Evolutionary conservation across 2,329 filamentous ascomycete species (phyloP).

Genomic region (Sarocladiaceae sp.): DNA sequence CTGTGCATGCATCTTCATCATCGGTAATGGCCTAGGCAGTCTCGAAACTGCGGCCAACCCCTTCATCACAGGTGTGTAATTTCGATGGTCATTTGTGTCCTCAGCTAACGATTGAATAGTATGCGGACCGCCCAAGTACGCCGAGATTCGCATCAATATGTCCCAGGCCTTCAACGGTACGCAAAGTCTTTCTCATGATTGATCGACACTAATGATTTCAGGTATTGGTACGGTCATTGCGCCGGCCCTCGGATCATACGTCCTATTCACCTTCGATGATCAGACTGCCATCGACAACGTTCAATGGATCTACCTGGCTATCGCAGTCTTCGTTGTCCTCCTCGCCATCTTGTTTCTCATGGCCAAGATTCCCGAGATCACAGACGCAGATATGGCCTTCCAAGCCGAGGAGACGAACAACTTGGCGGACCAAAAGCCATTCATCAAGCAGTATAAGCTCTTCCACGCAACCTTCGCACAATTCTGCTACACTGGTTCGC

Average conservation of each 20-base stretch:
- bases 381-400: conserved; percentile 41
- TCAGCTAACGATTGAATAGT: conserved; percentile 18
- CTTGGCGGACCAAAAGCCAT: conserved; percentile 54
- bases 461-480: conserved; percentile 74
- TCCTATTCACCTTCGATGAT: conserved; percentile 64
- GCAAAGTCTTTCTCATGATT: conserved; percentile 22
- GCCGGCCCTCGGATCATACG: conserved; percentile 67
- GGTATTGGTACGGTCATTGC: conserved; percentile 22
- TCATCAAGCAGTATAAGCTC: conserved; percentile 67
- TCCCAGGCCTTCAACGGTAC: conserved; percentile 76
- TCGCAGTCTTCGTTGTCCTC: conserved; percentile 65
- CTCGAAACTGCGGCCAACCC: conserved; percentile 77
- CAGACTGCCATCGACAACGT: conserved; percentile 59
- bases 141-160: conserved; percentile 70
- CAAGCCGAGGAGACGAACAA: conserved; percentile 53
- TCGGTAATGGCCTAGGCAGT: conserved; percentile 68
- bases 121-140: conserved; percentile 61
- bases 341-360: conserved; percentile 65
- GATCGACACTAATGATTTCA: not conserved
- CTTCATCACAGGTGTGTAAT: conserved; percentile 52
- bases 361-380: conserved; percentile 67
- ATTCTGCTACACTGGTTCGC: conserved; percentile 74
- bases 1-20: conserved; percentile 68
- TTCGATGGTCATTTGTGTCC: not conserved
- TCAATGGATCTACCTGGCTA: conserved; percentile 66